A percentile compares a stretch with the other conserved stretches of the same genome.
Conservation (phyloP, 2,329 filamentous ascomycete species). For the Botryotinia globosa region DNA sequence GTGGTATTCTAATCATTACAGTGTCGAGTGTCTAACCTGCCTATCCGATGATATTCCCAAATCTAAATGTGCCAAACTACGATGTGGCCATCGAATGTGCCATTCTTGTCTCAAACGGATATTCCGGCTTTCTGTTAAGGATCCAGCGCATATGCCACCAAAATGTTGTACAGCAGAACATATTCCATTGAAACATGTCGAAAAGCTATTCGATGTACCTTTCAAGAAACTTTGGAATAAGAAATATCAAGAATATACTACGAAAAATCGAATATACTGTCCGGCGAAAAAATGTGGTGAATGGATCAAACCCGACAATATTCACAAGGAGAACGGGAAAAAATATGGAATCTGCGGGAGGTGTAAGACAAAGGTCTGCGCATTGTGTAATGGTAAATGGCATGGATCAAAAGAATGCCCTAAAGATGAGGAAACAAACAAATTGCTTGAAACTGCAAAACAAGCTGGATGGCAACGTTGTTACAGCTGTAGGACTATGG, state of each 20-base stretch:
- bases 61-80: constrained; percentile 65
- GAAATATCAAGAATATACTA: constrained; percentile 74
- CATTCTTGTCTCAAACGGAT: constrained; percentile 68
- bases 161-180: constrained; percentile 71
- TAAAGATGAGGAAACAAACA: constrained; percentile 63
- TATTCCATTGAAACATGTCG: constrained; percentile 74
- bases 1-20: constrained; percentile 39
- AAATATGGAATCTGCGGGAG: constrained; percentile 67
- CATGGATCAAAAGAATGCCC: constrained; percentile 70
- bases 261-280: constrained; percentile 74
- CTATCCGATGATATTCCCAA: constrained; percentile 62
- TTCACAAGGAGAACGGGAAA: constrained; percentile 58
- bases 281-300: constrained; percentile 69
- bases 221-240: constrained; percentile 81
- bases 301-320: constrained; percentile 73
- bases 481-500: constrained; percentile 68
- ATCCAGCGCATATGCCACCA: constrained; percentile 81
- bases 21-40: constrained; percentile 71
- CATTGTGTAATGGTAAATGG: constrained; percentile 69
- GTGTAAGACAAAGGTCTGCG: constrained; percentile 74
- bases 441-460: constrained; percentile 62
- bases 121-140: constrained; percentile 72
- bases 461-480: constrained; percentile 73
- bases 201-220: constrained; percentile 66
- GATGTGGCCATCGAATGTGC: constrained; percentile 81